Evolutionary conservation across 768 basidiomycete genomes (phyloP), one percentile per base, ranked within the genome.

Genomic region (Boletellus ananiceps): DNA sequence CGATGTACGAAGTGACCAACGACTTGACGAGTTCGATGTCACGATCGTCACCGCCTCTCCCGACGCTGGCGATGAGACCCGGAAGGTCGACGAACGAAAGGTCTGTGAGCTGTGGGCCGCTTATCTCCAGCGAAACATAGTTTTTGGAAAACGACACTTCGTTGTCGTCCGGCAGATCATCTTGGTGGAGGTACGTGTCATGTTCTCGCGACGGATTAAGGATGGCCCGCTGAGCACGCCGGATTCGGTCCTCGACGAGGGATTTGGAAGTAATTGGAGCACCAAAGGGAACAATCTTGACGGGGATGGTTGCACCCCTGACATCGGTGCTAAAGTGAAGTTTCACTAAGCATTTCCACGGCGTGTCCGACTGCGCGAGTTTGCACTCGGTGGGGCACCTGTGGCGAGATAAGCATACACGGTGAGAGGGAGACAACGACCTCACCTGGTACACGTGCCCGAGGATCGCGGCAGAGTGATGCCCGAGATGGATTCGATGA

Each of bases 401-500:
- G 48, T 34, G 21, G 8, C 9, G 18, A 14, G n/a, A n/a, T 51
- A 3, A 50, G 32, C 3, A 42, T 18, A 19, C 1, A 18, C 14
- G 8, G 3, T 0, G 14, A 16, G 11, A 2, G 5, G 8, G 19
- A 34, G 15, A 34, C 2, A n/a, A 4, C 9, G 1, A 25, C 55
- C 53, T 34, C 52, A 82, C 87, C 87, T 74, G 1, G 87, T 90
- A 51, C 86, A 87, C 0, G 86, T 87, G 0, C 86, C 86, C n/a
- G 79, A 71, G 0, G 81, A 82, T 15, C 84, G 75, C 16, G 84
- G 84, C 0, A 87, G 69, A 0, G 77, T 83, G 13, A 87, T 80
- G 0, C 84, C 83, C 0, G 84, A 85, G 38, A 88, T 86, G 0
- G 83, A 77, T 55, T 88, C 85, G 25, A 88, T 87, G 4, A 87